phyloP scores from a whole-genome alignment of 2,329 filamentous ascomycete species.

The Phialophora expanda region DNA sequence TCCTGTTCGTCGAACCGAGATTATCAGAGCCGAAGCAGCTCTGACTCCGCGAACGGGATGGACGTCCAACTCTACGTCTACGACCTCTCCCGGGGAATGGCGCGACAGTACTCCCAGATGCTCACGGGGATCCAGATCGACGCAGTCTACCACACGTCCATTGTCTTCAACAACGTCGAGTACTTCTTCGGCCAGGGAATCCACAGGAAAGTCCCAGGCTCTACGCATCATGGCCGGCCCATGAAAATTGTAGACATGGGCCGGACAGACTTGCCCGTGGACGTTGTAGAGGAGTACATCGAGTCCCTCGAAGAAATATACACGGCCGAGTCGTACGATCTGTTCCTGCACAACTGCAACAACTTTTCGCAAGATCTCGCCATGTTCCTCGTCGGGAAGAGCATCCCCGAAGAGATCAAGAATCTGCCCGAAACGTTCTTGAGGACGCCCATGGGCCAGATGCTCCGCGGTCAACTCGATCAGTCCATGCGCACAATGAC shows the following conservation, averaged over 20 bases:
- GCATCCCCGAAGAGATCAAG: constrained; percentile 85
- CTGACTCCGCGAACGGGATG: constrained; percentile 55
- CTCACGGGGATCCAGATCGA: constrained; percentile 76
- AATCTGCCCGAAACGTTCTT: constrained; percentile 85
- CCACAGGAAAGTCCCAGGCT: constrained; percentile 77
- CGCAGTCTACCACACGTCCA: constrained; percentile 92
- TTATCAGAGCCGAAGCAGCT: not conserved
- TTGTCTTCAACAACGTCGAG: constrained; percentile 82
- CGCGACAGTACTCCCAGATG: constrained; percentile 61
- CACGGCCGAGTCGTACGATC: constrained; percentile 83
- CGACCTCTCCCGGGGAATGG: constrained; percentile 71
- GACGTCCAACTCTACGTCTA: constrained; percentile 79
- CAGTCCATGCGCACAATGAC: constrained; percentile 66
- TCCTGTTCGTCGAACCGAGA: not conserved
- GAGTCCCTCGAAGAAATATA: constrained; percentile 83
- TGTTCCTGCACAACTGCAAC: constrained; percentile 94
- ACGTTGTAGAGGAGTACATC: constrained; percentile 84
- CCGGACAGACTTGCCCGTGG: constrained; percentile 75
- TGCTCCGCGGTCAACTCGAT: constrained; percentile 79
- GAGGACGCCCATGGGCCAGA: constrained; percentile 83
- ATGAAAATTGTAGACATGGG: constrained; percentile 78
- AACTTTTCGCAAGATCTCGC: constrained; percentile 94
- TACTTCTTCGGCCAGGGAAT: constrained; percentile 91
- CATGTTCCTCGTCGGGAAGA: constrained; percentile 84
- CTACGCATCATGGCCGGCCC: constrained; percentile 84